A percentile compares a stretch with the other conserved stretches of the same genome.
These are phyloP conservation scores for Rhododendron mucronatum DNA, from an alignment of 148 eudicot species.

Conservation along the genomic window DNA sequence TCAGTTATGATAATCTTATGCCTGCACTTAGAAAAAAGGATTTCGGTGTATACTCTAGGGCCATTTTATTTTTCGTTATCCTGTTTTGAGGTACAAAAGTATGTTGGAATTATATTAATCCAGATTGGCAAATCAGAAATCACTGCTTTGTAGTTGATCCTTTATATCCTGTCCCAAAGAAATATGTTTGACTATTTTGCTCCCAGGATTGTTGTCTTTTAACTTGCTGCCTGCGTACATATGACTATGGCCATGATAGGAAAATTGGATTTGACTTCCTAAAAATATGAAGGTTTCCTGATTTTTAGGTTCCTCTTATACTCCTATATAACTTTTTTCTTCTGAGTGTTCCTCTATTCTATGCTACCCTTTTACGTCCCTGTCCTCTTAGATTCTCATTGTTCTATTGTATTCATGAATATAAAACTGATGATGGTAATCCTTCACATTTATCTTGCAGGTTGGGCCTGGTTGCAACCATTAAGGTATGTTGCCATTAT, in stretches of 20 bases:
- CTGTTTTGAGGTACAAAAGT: not conserved
- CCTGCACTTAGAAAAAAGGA: not conserved
- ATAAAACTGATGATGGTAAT: conserved; percentile 16
- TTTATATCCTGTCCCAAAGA: not conserved
- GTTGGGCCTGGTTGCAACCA: conserved; percentile 88
- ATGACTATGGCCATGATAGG: not conserved
- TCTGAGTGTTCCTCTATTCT: not conserved
- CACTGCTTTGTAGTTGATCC: not conserved
- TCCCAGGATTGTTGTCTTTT: not conserved
- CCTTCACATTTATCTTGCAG: conserved; percentile 32
- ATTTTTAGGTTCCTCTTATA: not conserved
- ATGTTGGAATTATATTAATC: not conserved
- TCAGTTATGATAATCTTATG: not conserved
- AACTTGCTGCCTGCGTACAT: not conserved
- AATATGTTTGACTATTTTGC: not conserved
- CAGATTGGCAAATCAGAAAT: not conserved
- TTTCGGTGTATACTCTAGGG: not conserved
- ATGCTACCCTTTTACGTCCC: not conserved
- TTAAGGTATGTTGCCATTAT: conserved; percentile 51
- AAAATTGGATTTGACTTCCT: not conserved
- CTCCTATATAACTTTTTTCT: not conserved
- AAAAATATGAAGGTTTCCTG: not conserved
- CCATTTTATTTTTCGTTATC: not conserved
- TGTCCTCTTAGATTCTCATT: not conserved
- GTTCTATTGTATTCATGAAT: not conserved